These are phyloP conservation scores for Saccharomycopsis javanensis DNA, from an alignment of 805 yeast genomes.

Conservation along the genomic window DNA sequence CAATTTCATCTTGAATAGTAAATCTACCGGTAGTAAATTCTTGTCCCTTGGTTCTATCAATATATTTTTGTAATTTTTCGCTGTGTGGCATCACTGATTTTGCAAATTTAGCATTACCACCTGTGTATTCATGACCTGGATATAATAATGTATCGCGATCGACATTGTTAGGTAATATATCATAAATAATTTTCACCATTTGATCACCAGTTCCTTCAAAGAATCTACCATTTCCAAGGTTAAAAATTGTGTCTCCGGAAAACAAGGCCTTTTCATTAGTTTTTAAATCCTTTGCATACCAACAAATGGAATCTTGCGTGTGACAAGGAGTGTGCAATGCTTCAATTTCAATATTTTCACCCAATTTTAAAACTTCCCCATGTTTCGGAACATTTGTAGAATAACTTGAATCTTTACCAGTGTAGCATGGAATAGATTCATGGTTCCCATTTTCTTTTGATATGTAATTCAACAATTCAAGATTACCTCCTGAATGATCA, in stretches of 20 bases:
- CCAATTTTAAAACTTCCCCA: constrained; percentile 51
- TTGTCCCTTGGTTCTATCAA: constrained; percentile 45
- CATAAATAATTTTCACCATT: constrained; percentile 65
- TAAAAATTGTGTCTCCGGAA: constrained; percentile 93
- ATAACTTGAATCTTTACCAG: constrained; percentile 71
- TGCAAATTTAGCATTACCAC: constrained; percentile 70
- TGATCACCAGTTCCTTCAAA: constrained; percentile 83
- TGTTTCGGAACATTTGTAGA: constrained; percentile 67
- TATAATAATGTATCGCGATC: constrained; percentile 67
- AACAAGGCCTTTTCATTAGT: constrained; percentile 68
- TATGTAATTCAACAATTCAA: constrained; percentile 24
- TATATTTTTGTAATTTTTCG: constrained; percentile 26
- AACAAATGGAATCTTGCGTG: constrained; percentile 93
- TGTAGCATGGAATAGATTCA: constrained; percentile 57
- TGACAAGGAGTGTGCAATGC: constrained; percentile 97
- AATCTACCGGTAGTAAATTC: constrained; percentile 80
- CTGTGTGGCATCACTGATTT: constrained; percentile 46
- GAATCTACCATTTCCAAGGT: constrained; percentile 89
- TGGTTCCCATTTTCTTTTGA: constrained; percentile 22
- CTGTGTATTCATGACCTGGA: constrained; percentile 96
- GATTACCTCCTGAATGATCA: constrained; percentile 90
- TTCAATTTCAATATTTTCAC: constrained; percentile 52
- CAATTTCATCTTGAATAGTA: constrained; percentile 74
- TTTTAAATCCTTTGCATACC: constrained; percentile 53
- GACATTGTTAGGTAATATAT: constrained; percentile 41